Percentiles rank a stretch among this genome's conserved stretches.
Evolutionary conservation across 148 eudicot species (phyloP).

Genomic region (Fagopyrum esculentum): DNA sequence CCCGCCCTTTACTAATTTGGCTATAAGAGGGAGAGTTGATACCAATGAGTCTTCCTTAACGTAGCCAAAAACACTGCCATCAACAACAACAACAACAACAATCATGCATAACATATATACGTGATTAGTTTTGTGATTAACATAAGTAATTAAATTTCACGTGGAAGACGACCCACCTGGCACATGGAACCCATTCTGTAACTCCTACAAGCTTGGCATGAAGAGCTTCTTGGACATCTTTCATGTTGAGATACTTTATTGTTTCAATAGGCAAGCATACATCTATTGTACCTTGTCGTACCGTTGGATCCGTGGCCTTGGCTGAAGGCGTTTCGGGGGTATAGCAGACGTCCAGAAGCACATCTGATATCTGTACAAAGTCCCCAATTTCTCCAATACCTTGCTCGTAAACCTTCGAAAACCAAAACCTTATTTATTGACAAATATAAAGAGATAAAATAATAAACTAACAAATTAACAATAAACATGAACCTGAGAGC

Average conservation of each 20-base stretch:
- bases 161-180: too few species aligned
- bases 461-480: too few species aligned
- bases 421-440: too few species aligned
- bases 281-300: constrained; percentile 4
- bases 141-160: too few species aligned
- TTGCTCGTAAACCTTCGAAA: not conserved
- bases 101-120: not conserved
- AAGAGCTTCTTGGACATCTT: constrained; percentile 61
- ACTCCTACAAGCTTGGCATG: constrained; percentile 60
- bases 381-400: constrained; percentile 34
- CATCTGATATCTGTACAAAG: constrained; percentile 38
- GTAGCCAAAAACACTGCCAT: not conserved
- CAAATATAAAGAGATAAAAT: too few species aligned
- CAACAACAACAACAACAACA: not conserved
- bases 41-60: not conserved
- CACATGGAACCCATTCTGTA: constrained; percentile 25
- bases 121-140: too few species aligned
- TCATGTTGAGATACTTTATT: constrained; percentile 39
- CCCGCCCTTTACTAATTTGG: not conserved
- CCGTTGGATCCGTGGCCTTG: not conserved
- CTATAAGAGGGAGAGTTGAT: constrained; percentile 1
- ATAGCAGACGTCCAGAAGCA: constrained; percentile 52
- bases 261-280: constrained; percentile 50
- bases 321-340: not conserved
- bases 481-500: constrained; percentile 17